A percentile compares a stretch with the other conserved stretches of the same genome.
Evolutionary conservation across 1,139 yeast genomes (phyloP).

Genomic region (Taphrina sp.): DNA sequence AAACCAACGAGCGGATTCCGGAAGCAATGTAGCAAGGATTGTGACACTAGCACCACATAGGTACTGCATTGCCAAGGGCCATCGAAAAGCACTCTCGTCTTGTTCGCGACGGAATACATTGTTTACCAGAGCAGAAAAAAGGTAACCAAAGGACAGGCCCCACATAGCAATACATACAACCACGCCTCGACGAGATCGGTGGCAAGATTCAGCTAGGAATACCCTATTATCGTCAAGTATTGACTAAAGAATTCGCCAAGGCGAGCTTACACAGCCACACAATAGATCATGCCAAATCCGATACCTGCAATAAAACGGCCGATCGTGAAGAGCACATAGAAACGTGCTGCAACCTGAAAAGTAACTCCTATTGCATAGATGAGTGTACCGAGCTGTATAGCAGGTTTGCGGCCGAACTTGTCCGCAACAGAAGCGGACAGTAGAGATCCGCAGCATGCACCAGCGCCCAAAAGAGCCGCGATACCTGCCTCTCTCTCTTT

Average conservation of each 20-base stretch:
- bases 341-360: constrained; percentile 49
- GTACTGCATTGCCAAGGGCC: constrained; percentile 55
- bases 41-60: constrained; percentile 51
- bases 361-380: constrained; percentile 46
- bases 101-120: constrained; percentile 60
- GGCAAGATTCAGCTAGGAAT: too few species aligned
- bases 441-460: constrained; percentile 45
- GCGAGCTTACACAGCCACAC: not conserved
- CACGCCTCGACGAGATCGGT: too few species aligned
- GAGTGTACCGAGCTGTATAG: constrained; percentile 7
- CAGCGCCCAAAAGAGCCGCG: constrained; percentile 55
- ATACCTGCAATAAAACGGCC: constrained; percentile 52
- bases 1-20: constrained; percentile 62
- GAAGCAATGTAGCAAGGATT: constrained; percentile 49
- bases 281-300: constrained; percentile 65
- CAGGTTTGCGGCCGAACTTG: constrained; percentile 40
- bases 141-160: constrained; percentile 65
- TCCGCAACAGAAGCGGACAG: constrained; percentile 59
- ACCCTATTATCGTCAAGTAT: too few species aligned
- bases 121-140: constrained; percentile 64
- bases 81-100: constrained; percentile 66
- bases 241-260: too few species aligned
- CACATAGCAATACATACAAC: constrained; percentile 66
- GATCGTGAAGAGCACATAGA: constrained; percentile 48
- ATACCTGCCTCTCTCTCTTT: constrained; percentile 47